Evolutionary conservation across 768 basidiomycete species (phyloP).

Genomic region (Auriscalpium microsporum): DNA sequence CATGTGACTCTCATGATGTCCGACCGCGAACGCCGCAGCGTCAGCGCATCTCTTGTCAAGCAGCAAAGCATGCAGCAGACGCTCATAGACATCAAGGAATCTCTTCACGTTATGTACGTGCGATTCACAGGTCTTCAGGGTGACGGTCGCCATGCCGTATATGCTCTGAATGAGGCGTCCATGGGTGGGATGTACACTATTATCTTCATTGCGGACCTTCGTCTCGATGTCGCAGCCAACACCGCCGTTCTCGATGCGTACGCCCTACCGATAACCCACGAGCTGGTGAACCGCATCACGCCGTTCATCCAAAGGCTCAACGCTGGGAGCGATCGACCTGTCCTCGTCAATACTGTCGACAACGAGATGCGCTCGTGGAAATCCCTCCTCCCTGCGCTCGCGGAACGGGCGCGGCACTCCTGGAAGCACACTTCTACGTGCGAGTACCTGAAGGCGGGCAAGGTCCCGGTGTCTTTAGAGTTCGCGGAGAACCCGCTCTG

Average conservation of each 20-base stretch:
- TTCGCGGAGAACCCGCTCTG: slow-evolving; percentile 37
- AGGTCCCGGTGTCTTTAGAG: slow-evolving; percentile 32
- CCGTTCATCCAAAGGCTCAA: neutral
- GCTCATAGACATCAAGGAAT: slow-evolving; percentile 26
- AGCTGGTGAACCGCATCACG: neutral
- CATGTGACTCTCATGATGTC: slow-evolving; percentile 28
- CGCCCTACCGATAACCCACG: slow-evolving; percentile 31
- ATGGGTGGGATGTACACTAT: slow-evolving; percentile 26
- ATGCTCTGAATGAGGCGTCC: neutral
- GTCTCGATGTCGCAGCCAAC: slow-evolving; percentile 40
- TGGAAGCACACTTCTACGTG: slow-evolving; percentile 44
- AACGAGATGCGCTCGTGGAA: slow-evolving; percentile 41
- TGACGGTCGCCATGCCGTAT: neutral
- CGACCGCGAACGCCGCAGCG: slow-evolving; percentile 19
- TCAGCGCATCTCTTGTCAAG: slow-evolving; percentile 4
- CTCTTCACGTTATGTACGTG: slow-evolving; percentile 22
- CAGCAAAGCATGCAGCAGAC: slow-evolving; percentile 17
- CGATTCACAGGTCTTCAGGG: slow-evolving; percentile 20
- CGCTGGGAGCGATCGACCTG: neutral
- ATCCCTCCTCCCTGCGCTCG: slow-evolving; percentile 38
- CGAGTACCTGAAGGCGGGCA: slow-evolving; percentile 31
- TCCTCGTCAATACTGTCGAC: slow-evolving; percentile 14
- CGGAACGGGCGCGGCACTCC: slow-evolving; percentile 41
- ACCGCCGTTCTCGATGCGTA: slow-evolving; percentile 44
- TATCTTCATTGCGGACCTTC: slow-evolving; percentile 38